phyloP scores from a whole-genome alignment of 2,329 filamentous ascomycete genomes.

The Fusarium oxysporum region DNA sequence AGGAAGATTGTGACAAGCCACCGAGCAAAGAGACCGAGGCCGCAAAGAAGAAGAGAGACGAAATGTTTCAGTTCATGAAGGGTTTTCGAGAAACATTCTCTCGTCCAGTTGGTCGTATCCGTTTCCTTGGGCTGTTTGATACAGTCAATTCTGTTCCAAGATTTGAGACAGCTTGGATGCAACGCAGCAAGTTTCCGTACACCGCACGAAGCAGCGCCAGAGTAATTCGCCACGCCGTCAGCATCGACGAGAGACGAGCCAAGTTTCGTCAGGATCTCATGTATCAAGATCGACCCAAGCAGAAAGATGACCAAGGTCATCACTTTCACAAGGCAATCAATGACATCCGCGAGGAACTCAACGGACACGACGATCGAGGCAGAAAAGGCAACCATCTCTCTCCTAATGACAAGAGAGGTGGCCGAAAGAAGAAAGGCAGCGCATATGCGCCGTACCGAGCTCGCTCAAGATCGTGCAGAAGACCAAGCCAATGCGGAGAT shows the following conservation, averaged over 20 bases:
- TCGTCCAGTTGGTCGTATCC: slow-evolving; percentile 77
- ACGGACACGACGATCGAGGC: slow-evolving; percentile 31
- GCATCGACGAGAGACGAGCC: slow-evolving; percentile 76
- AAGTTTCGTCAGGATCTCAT: slow-evolving; percentile 80
- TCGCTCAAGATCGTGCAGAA: slow-evolving; percentile 53
- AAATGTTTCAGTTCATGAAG: slow-evolving; percentile 80
- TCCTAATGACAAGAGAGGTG: slow-evolving; percentile 15
- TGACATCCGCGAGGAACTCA: slow-evolving; percentile 31
- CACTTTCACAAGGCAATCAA: slow-evolving; percentile 43
- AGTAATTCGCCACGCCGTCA: slow-evolving; percentile 76
- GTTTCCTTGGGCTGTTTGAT: slow-evolving; percentile 83
- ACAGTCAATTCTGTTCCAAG: slow-evolving; percentile 83
- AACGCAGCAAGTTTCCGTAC: slow-evolving; percentile 81
- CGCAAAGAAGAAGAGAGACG: slow-evolving; percentile 55
- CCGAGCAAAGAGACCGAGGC: slow-evolving; percentile 53
- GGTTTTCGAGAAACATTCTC: slow-evolving; percentile 86
- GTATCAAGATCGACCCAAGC: slow-evolving; percentile 57
- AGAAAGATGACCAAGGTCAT: slow-evolving; percentile 32
- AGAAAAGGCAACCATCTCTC: slow-evolving; percentile 27
- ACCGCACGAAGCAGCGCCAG: slow-evolving; percentile 67
- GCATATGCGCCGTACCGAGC: slow-evolving; percentile 56
- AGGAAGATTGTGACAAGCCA: slow-evolving; percentile 38
- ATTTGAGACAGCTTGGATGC: slow-evolving; percentile 83
- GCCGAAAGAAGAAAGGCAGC: slow-evolving; percentile 5
- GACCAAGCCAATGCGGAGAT: slow-evolving; percentile 34